These are phyloP conservation scores for Boechera stricta DNA, from an alignment of 345 rosid species.

Conservation along the genomic window DNA sequence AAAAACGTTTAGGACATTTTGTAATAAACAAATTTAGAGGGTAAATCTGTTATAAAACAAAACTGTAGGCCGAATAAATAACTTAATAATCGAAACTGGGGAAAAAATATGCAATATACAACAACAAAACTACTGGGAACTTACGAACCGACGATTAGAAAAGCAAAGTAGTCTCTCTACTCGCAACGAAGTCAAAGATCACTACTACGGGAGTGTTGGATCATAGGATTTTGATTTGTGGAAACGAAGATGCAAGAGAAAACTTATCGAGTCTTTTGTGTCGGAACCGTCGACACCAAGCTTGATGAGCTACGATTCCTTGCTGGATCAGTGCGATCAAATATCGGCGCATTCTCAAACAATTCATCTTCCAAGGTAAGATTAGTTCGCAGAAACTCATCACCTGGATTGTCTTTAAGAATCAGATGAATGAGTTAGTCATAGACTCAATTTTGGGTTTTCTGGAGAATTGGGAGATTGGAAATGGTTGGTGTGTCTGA, in stretches of 20 bases:
- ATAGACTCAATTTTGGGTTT: too few species aligned
- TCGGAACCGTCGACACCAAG: conserved; percentile 90
- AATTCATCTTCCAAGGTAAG: conserved; percentile 50
- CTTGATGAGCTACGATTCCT: conserved; percentile 82
- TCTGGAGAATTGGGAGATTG: background rate
- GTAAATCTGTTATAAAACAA: background rate
- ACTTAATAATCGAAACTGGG: too few species aligned
- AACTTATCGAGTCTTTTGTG: conserved; percentile 62
- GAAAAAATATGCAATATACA: too few species aligned
- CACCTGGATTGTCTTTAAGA: too few species aligned
- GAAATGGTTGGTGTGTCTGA: background rate
- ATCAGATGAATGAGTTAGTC: too few species aligned
- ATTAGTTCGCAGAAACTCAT: too few species aligned
- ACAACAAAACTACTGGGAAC: too few species aligned
- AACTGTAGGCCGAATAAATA: background rate
- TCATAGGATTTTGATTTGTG: background rate
- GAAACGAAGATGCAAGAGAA: conserved; percentile 12
- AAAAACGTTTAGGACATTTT: too few species aligned
- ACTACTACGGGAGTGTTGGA: background rate
- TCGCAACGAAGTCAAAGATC: too few species aligned
- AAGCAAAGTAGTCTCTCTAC: background rate
- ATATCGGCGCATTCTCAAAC: conserved; percentile 53
- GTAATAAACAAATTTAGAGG: background rate
- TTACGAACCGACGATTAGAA: background rate
- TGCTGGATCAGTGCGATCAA: conserved; percentile 64